These are phyloP conservation scores for Plantago ovata DNA, from an alignment of 257 asterid genomes.

Conservation along the genomic window DNA sequence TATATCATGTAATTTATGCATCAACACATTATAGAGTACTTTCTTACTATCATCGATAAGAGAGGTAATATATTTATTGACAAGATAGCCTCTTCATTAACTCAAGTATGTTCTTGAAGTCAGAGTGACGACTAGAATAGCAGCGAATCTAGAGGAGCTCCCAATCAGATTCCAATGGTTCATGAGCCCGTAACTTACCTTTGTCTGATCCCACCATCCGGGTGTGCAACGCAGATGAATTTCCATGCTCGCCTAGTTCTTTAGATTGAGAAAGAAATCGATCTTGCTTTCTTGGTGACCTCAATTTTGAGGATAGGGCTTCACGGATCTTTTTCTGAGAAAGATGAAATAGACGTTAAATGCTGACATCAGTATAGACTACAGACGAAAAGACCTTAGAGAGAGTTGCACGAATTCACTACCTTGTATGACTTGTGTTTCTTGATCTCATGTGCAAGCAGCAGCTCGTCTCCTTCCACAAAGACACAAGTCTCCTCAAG, in stretches of 20 bases:
- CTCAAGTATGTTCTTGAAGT: conserved; percentile 1
- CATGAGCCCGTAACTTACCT: conserved; percentile 6
- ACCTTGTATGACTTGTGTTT: conserved; percentile 73
- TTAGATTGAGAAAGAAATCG: background rate
- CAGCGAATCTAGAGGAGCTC: conserved; percentile 30
- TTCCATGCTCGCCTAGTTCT: conserved; percentile 10
- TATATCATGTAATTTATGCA: background rate
- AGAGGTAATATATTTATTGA: background rate
- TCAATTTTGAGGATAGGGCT: conserved; percentile 47
- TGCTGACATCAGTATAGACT: conserved; percentile 1
- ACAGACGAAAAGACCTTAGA: background rate
- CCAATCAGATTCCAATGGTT: conserved; percentile 39
- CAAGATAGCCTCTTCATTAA: background rate
- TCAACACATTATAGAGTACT: background rate
- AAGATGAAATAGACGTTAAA: background rate
- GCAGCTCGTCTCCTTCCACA: conserved; percentile 49
- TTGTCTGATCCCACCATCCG: conserved; percentile 1
- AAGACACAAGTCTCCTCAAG: conserved; percentile 60
- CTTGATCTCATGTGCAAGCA: conserved; percentile 22
- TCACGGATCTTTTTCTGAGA: conserved; percentile 55
- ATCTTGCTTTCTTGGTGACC: conserved; percentile 31
- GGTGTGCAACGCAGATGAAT: conserved; percentile 1
- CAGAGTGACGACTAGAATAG: background rate
- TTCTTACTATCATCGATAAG: background rate
- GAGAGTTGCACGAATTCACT: conserved; percentile 25